A percentile compares a stretch with the other conserved stretches of the same genome.
phyloP scores from a whole-genome alignment of 2,329 filamentous ascomycete species.

The Epichloe sibirici region DNA sequence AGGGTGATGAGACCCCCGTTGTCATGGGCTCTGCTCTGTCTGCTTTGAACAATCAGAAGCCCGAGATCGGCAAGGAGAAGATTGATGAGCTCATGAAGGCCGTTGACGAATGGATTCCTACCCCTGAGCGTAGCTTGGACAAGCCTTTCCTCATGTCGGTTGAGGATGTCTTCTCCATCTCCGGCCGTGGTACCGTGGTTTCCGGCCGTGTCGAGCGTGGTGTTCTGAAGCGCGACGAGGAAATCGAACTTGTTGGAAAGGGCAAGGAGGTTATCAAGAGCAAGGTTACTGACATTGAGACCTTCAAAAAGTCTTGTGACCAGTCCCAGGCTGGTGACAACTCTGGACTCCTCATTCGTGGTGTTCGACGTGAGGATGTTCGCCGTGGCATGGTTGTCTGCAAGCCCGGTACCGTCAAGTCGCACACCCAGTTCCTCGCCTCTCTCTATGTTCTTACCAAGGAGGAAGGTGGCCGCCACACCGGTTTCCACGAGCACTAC shows the following conservation, averaged over 20 bases:
- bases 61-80: constrained; percentile 76
- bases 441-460: constrained; percentile 96
- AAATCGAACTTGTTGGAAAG: constrained; percentile 92
- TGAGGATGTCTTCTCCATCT: constrained; percentile 83
- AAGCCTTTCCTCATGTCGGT: constrained; percentile 99
- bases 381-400: constrained; percentile 88
- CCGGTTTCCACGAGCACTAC: constrained; percentile 92
- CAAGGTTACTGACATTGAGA: constrained; percentile 99
- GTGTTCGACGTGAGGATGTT: constrained; percentile 91
- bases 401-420: constrained; percentile 71
- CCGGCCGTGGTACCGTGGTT: constrained; percentile 89
- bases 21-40: constrained; percentile 94
- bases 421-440: constrained; percentile 82
- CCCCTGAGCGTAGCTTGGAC: constrained; percentile 82
- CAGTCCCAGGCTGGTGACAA: constrained; percentile 95
- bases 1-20: constrained; percentile 95
- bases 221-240: constrained; percentile 80
- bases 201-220: constrained; percentile 97
- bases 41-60: constrained; percentile 74
- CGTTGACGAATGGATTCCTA: constrained; percentile 94
- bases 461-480: constrained; percentile 96
- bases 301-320: constrained; percentile 99
- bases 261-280: constrained; percentile 76
- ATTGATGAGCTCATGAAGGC: constrained; percentile 85
- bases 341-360: constrained; percentile 91